Conservation (phyloP, 495 filamentous ascomycete species). For the Neurospora discreta region DNA sequence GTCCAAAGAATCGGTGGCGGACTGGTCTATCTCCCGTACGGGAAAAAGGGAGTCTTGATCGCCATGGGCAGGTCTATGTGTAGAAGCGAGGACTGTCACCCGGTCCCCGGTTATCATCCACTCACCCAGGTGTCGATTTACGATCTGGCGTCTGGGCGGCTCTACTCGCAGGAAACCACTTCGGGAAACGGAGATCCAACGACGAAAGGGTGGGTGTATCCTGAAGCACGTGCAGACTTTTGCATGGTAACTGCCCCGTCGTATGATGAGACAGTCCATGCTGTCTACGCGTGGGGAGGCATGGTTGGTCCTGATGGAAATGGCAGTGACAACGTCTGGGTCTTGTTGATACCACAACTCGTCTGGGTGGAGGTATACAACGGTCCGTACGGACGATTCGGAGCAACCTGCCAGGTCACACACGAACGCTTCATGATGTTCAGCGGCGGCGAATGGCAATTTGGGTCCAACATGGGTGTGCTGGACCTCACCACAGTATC, state of each 20-base stretch:
- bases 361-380: not conserved
- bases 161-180: not conserved
- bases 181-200: not conserved
- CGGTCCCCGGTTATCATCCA: not conserved
- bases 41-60: not conserved
- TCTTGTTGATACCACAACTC: not conserved
- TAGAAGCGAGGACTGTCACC: not conserved
- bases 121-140: not conserved
- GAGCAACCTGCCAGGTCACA: not conserved
- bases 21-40: not conserved
- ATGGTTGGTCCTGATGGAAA: not conserved
- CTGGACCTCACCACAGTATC: not conserved
- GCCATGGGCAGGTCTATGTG: not conserved
- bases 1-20: not conserved
- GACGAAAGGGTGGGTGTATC: not conserved
- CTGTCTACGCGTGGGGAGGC: not conserved
- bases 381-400: not conserved
- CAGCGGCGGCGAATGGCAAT: not conserved
- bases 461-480: not conserved
- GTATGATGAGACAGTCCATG: not conserved
- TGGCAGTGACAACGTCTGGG: not conserved
- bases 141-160: not conserved
- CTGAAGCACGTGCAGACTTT: not conserved
- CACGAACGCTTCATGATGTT: not conserved
- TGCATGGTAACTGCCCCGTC: not conserved